Percentiles rank a stretch among this genome's conserved stretches.
Conservation (phyloP, 75 land plant species). For the Picea sitchensis region DNA sequence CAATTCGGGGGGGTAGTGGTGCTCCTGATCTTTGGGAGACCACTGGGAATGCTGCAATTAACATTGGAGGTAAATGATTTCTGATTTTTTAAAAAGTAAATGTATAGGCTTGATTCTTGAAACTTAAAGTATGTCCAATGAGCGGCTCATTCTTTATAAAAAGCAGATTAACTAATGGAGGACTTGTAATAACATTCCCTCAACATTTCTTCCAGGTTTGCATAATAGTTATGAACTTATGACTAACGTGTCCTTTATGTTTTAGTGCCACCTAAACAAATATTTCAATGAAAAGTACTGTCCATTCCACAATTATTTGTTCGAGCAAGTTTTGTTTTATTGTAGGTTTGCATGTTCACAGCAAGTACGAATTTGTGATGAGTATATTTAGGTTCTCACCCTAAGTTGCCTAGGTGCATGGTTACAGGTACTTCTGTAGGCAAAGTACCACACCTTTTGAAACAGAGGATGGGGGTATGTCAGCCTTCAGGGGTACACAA, state of each 20-base stretch:
- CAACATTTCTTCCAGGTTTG: neutral
- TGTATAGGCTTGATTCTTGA: neutral
- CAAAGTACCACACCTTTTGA: too few species aligned
- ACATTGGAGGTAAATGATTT: conserved; percentile 65
- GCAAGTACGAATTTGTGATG: too few species aligned
- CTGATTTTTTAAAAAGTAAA: conserved; percentile 1
- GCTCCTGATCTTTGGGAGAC: conserved; percentile 82
- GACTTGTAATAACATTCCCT: neutral
- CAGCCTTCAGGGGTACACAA: too few species aligned
- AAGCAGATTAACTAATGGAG: neutral
- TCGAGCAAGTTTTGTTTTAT: too few species aligned
- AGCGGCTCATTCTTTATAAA: neutral
- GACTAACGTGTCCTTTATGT: neutral
- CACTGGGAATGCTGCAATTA: conserved; percentile 69
- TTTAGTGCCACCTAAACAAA: neutral
- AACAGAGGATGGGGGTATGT: too few species aligned
- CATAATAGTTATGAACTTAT: neutral
- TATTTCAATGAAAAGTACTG: too few species aligned
- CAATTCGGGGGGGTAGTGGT: conserved; percentile 81
- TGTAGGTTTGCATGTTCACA: too few species aligned
- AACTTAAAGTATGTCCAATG: neutral
- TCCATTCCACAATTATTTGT: too few species aligned
- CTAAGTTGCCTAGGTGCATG: too few species aligned
- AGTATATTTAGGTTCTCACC: too few species aligned
- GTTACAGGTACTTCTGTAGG: too few species aligned